These are phyloP conservation scores for Carnegiea gigantea DNA, from an alignment of 179 eudicot species.

Conservation along the genomic window DNA sequence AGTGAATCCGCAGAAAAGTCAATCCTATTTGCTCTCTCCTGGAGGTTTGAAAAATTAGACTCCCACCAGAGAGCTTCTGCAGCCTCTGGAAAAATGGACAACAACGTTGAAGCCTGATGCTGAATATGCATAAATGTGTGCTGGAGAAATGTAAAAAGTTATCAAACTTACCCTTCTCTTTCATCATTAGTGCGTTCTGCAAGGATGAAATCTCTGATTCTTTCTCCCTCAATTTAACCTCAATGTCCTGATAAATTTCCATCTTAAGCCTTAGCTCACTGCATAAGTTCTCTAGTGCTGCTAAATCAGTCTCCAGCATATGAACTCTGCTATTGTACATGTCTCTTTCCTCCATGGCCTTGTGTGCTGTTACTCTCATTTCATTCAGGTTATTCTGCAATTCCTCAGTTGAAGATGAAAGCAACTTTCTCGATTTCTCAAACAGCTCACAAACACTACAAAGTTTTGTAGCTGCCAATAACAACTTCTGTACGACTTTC, in stretches of 20 bases:
- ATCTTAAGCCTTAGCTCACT: conserved; percentile 51
- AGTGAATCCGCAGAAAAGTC: conserved; percentile 41
- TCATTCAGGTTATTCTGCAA: conserved; percentile 51
- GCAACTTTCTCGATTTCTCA: conserved; percentile 37
- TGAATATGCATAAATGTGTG: background rate
- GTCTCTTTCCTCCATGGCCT: conserved; percentile 56
- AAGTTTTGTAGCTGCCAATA: conserved; percentile 48
- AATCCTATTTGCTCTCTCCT: conserved; percentile 52
- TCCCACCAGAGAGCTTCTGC: conserved; percentile 45
- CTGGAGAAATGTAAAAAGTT: background rate
- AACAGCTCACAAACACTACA: conserved; percentile 42
- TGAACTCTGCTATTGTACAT: conserved; percentile 38
- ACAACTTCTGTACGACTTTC: conserved; percentile 42
- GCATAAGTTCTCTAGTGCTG: conserved; percentile 42
- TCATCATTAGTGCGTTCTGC: conserved; percentile 33
- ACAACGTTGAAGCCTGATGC: conserved; percentile 21
- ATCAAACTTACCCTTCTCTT: conserved; percentile 46
- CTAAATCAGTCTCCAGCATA: conserved; percentile 63
- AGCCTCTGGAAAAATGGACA: conserved; percentile 55
- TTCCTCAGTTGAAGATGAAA: conserved; percentile 38
- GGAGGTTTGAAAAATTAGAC: conserved; percentile 52
- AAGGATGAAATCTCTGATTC: conserved; percentile 58
- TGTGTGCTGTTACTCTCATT: conserved; percentile 35
- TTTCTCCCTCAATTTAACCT: conserved; percentile 43
- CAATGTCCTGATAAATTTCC: conserved; percentile 51